Evolutionary conservation across 306 rosid species (phyloP).

Genomic region (Erythrophleum fordii): DNA sequence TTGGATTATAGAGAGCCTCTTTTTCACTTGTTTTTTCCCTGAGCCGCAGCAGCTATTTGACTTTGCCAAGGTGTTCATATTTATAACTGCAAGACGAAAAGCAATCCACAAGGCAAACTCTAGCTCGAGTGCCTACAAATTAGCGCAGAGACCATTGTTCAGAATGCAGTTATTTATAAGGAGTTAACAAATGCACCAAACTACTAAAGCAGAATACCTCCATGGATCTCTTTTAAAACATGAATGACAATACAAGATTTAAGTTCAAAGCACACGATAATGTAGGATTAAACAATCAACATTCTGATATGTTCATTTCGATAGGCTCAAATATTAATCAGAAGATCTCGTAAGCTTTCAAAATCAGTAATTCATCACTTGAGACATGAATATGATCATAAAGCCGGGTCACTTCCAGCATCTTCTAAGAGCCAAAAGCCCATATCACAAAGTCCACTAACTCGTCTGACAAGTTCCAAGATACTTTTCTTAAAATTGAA

Average conservation of each 20-base stretch:
- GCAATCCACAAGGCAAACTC: too few relatives aligned
- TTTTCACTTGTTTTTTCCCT: neutral
- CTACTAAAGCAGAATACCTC: neutral
- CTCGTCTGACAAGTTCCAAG: neutral
- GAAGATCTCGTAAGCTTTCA: neutral
- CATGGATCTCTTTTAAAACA: too few relatives aligned
- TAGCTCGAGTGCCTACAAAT: too few relatives aligned
- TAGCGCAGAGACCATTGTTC: too few relatives aligned
- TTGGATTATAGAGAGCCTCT: neutral
- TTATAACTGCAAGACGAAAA: neutral
- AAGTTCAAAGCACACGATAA: neutral
- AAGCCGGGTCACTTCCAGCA: constrained; percentile 9
- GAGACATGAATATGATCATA: neutral
- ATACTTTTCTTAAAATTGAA: constrained; percentile 12
- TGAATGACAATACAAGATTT: neutral
- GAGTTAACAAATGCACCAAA: too few relatives aligned
- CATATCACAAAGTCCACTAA: neutral
- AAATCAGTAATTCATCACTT: neutral
- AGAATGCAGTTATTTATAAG: too few relatives aligned
- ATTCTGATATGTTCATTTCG: neutral
- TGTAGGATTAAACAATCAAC: neutral
- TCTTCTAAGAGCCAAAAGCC: constrained; percentile 14
- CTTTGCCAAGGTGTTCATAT: neutral
- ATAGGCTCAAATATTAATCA: neutral
- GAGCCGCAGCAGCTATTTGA: neutral